These are phyloP conservation scores for Mesostigma viride DNA, from an alignment of 139 green algal species.

Conservation along the genomic window DNA sequence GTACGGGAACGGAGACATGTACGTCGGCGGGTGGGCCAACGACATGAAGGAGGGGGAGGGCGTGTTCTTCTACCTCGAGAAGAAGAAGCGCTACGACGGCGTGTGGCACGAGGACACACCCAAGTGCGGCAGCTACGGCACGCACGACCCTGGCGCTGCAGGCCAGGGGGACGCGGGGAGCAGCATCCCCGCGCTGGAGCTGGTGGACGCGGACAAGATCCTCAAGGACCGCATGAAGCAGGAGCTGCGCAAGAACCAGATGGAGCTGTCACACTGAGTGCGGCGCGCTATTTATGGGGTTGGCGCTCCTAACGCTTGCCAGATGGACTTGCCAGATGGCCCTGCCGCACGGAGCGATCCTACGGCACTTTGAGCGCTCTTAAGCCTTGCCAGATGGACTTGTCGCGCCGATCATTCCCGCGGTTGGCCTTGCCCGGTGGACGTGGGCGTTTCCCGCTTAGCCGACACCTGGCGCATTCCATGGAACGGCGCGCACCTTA, in stretches of 20 bases:
- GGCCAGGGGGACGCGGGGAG: not conserved
- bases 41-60: slow-evolving; percentile 57
- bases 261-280: no score
- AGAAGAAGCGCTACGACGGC: slow-evolving; percentile 22
- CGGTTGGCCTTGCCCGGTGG: no score
- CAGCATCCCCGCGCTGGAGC: not conserved
- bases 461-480: no score
- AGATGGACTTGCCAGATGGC: no score
- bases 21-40: slow-evolving; percentile 47
- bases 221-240: not conserved
- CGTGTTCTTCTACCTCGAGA: slow-evolving; percentile 37
- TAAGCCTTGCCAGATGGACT: no score
- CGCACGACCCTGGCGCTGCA: not conserved
- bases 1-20: slow-evolving; percentile 48
- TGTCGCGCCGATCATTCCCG: no score
- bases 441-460: no score
- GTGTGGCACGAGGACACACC: slow-evolving; percentile 23
- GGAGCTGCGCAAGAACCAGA: not conserved
- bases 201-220: not conserved
- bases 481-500: no score
- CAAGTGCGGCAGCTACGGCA: slow-evolving; percentile 15
- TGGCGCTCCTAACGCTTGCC: no score
- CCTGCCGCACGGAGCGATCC: no score
- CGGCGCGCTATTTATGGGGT: no score
- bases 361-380: no score